Evolutionary conservation across 23 red algal species (phyloP).

Genomic region (Gracilaria caudata): DNA sequence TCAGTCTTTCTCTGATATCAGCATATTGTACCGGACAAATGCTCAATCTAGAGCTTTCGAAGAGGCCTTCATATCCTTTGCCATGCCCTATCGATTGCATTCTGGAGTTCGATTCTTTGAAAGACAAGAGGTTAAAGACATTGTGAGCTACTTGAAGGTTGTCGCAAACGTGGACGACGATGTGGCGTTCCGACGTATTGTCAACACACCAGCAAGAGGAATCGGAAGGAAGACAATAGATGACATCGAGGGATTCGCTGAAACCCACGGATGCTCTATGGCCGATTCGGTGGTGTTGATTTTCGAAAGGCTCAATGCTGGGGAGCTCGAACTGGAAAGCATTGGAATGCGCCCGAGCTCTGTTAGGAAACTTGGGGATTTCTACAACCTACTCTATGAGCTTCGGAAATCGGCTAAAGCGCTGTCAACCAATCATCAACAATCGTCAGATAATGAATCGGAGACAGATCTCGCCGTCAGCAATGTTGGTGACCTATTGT

Average conservation of each 20-base stretch:
- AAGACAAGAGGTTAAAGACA: constrained; percentile 75
- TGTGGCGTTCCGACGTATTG: constrained; percentile 50
- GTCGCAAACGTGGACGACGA: constrained; percentile 54
- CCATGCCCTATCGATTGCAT: constrained; percentile 70
- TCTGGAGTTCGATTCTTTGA: constrained; percentile 86
- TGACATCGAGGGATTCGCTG: constrained; percentile 42
- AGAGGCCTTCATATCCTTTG: constrained; percentile 53
- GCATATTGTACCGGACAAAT: constrained; percentile 88
- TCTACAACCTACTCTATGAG: constrained; percentile 42
- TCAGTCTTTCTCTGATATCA: constrained; percentile 56
- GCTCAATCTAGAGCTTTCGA: constrained; percentile 67
- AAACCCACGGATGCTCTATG: constrained; percentile 18
- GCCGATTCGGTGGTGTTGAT: constrained; percentile 13
- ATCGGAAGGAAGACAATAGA: constrained; percentile 67
- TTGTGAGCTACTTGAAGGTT: constrained; percentile 70
- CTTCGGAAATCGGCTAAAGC: constrained; percentile 15
- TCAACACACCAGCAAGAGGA: constrained; percentile 74
- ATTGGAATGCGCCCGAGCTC: not conserved
- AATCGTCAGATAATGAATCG: not conserved
- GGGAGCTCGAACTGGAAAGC: constrained; percentile 17
- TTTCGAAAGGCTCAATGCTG: constrained; percentile 3
- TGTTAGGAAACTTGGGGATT: not conserved
- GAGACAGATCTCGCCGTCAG: not conserved
- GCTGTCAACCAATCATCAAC: not conserved
- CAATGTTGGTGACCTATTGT: constrained; percentile 40